Percentiles rank a stretch among this genome's conserved stretches.
phyloP scores from a whole-genome alignment of 2,329 filamentous ascomycete genomes.

The Aspergillus sojae region DNA sequence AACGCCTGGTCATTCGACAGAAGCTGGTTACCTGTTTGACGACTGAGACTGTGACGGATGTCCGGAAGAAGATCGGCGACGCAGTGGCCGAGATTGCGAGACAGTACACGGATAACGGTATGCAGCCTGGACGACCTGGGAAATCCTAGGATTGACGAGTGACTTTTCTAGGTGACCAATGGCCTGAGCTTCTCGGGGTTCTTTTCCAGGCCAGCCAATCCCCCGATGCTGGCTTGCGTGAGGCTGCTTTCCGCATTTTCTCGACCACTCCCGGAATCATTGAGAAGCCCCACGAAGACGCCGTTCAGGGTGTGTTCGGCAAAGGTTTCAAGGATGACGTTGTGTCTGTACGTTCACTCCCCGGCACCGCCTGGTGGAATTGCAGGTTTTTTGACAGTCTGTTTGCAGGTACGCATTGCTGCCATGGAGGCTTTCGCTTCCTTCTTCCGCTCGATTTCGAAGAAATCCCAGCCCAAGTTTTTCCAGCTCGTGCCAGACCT shows the following conservation, averaged over 20 bases:
- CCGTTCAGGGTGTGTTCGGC: conserved; percentile 84
- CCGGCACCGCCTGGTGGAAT: background rate
- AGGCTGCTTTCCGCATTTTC: conserved; percentile 93
- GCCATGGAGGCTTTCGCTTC: conserved; percentile 96
- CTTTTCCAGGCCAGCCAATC: conserved; percentile 92
- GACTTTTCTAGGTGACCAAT: conserved; percentile 67
- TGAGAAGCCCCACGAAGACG: conserved; percentile 89
- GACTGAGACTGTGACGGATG: conserved; percentile 70
- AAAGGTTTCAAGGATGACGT: conserved; percentile 90
- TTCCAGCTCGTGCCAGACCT: conserved; percentile 85
- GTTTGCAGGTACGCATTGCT: conserved; percentile 74
- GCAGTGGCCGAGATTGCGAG: conserved; percentile 94
- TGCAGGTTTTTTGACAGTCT: conserved; percentile 12
- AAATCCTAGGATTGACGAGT: conserved; percentile 9
- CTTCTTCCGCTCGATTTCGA: conserved; percentile 88
- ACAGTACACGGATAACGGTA: conserved; percentile 91
- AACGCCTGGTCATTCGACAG: conserved; percentile 76
- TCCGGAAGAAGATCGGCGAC: conserved; percentile 95
- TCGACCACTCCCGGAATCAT: conserved; percentile 94
- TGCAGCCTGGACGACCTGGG: conserved; percentile 35
- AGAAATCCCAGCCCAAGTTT: conserved; percentile 88
- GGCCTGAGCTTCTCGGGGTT: conserved; percentile 83
- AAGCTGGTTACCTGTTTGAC: conserved; percentile 80
- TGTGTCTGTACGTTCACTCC: conserved; percentile 62
- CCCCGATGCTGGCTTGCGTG: conserved; percentile 77